phyloP scores from a whole-genome alignment of 768 basidiomycete genomes.

The Phylloporus rhodoxanthus region DNA sequence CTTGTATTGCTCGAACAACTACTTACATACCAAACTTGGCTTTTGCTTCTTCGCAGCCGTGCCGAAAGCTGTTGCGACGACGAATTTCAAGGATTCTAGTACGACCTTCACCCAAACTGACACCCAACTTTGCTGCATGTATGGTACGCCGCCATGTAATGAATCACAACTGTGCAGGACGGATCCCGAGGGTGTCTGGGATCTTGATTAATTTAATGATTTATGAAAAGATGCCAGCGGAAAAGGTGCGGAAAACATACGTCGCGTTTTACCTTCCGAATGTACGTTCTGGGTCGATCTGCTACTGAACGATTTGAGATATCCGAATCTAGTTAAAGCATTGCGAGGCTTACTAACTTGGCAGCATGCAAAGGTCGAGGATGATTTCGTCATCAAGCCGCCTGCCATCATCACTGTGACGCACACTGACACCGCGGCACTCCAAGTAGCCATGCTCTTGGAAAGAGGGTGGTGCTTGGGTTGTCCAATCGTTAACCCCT shows the following conservation, averaged over 20 bases:
- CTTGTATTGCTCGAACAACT: slow-evolving; percentile 42
- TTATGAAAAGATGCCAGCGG: not conserved
- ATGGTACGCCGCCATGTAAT: slow-evolving; percentile 36
- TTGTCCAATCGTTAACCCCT: not conserved
- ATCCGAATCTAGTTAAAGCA: not conserved
- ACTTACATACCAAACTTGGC: slow-evolving; percentile 49
- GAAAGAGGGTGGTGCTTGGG: too few relatives aligned
- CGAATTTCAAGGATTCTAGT: slow-evolving; percentile 53
- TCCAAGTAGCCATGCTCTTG: not conserved
- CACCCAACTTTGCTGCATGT: slow-evolving; percentile 2
- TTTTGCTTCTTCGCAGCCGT: slow-evolving; percentile 29
- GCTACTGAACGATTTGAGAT: not conserved
- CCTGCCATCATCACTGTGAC: not conserved
- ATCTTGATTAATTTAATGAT: not conserved
- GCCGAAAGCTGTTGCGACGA: slow-evolving; percentile 30
- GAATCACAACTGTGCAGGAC: too few relatives aligned
- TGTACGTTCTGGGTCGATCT: not conserved
- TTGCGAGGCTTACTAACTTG: not conserved
- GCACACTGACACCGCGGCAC: not conserved
- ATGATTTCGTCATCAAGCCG: not conserved
- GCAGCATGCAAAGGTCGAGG: not conserved
- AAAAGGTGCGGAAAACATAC: not conserved
- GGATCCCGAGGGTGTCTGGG: too few relatives aligned
- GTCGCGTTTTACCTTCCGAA: not conserved
- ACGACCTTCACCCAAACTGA: slow-evolving; percentile 61